Base-by-base conservation (phyloP, 306 rosid genomes). In the Quercus wislizeni region DNA sequence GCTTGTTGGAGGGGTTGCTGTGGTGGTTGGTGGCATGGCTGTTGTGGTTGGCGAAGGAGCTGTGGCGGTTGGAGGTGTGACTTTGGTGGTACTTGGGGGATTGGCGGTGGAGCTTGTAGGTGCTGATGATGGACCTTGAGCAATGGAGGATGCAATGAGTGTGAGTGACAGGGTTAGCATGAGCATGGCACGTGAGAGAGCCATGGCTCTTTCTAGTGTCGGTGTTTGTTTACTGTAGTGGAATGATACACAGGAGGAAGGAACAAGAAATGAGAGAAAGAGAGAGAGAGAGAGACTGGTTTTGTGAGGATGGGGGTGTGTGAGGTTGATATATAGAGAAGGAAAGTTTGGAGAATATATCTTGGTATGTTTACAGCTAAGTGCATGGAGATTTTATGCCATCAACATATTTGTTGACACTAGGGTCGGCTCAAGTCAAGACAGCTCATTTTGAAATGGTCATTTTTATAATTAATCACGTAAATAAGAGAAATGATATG, bases 61-160 rank as follows among this genome's bases (percentile, higher is more conserved):
- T 1, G 52, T 0, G n/a, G 71, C 5, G 5, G 69, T 0, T 1
- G 76, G 28, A 0, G 90, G 76, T 1, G 83, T 21, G 11, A 23
- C 46, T 6, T 11, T 55, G 64, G 78, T 0, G 74, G 74, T 1
- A 13, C 20, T 46, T 7, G 82, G 38, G 13, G 83, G 38, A 11
- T 0, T 30, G 20, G 85, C 46, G 3, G 21, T 51, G 6, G 76
- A 67, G 5, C 18, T 4, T 19, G 33, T 30, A 4, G 93, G 90
- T 57, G 89, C 81, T 7, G 82, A 71, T 33, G 87, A 43, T 8
- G 92, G 97, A 30, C 83, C 61, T 78, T 88, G 90, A 12, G 85
- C 83, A n/a, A 61, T 20, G 81, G 96, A 89, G 25, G 85, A 61
- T 73, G 91, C 59, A 4, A 85, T n/a, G 17, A 90, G 75, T 65